Conservation (phyloP, 75 land plant genomes). For the Adiantum capillusveneris region DNA sequence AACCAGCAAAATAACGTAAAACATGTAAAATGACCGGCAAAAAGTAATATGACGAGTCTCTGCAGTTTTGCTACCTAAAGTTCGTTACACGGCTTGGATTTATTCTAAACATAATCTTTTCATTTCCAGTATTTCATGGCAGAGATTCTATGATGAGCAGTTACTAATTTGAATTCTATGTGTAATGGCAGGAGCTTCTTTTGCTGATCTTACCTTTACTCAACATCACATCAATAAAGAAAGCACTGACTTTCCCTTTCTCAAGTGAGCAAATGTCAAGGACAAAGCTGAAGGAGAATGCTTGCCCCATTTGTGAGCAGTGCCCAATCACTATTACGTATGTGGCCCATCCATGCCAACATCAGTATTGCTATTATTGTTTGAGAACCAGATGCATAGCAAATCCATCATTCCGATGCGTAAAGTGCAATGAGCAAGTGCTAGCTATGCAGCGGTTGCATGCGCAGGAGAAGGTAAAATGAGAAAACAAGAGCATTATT, state of each 20-base stretch:
- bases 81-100: too few relatives aligned
- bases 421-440: constrained; percentile 65
- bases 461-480: constrained; percentile 8
- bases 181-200: constrained; percentile 71
- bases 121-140: too few relatives aligned
- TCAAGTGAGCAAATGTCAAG: constrained; percentile 49
- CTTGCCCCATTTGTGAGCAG: constrained; percentile 81
- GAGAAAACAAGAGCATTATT: too few relatives aligned
- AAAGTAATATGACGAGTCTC: too few relatives aligned
- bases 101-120: too few relatives aligned
- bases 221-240: constrained; percentile 68
- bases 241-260: constrained; percentile 59
- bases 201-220: constrained; percentile 87
- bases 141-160: too few relatives aligned
- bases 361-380: constrained; percentile 89
- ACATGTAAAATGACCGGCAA: too few relatives aligned
- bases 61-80: too few relatives aligned
- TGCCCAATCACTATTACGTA: constrained; percentile 66
- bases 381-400: constrained; percentile 69
- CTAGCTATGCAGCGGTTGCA: constrained; percentile 63
- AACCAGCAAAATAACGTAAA: too few relatives aligned
- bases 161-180: too few relatives aligned
- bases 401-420: constrained; percentile 49
- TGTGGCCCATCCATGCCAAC: constrained; percentile 81
- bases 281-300: constrained; percentile 37